These are phyloP conservation scores for Ganoderma meredithae DNA, from an alignment of 1,284 basidiomycete genomes.

Conservation along the genomic window DNA sequence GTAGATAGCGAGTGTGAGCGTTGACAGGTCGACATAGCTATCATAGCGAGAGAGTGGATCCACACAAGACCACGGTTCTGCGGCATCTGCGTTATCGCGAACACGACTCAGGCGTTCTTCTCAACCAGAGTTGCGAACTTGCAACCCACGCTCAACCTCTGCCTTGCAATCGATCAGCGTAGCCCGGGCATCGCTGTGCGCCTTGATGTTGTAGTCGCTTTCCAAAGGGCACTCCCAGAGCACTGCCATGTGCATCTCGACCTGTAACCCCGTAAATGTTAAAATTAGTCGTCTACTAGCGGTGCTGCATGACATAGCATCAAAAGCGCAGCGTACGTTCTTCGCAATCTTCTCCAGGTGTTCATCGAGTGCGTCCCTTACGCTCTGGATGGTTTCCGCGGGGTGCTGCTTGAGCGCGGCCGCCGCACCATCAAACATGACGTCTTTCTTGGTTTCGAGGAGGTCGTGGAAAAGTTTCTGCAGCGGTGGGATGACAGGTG, in stretches of 20 bases:
- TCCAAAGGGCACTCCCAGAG: slow-evolving; percentile 15
- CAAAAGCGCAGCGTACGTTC: slow-evolving; percentile 3
- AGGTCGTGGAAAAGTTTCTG: slow-evolving; percentile 11
- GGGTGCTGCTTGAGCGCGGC: background rate
- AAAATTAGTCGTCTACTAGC: background rate
- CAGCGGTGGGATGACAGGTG: background rate
- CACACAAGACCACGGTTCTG: no score
- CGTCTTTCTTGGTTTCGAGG: background rate
- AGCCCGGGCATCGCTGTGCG: background rate
- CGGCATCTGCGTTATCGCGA: no score
- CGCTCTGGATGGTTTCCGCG: background rate
- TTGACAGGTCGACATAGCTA: no score
- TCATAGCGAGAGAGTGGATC: no score
- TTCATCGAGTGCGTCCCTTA: slow-evolving; percentile 6
- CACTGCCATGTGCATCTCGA: slow-evolving; percentile 9
- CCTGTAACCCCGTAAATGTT: background rate
- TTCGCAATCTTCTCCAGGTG: slow-evolving; percentile 6
- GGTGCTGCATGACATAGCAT: no score
- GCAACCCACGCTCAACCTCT: background rate
- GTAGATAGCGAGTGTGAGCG: no score
- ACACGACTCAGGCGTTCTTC: no score
- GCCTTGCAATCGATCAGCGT: background rate
- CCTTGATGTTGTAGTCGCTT: slow-evolving; percentile 16
- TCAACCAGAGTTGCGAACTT: no score
- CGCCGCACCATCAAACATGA: slow-evolving; percentile 1